phyloP scores from a whole-genome alignment of 2,329 filamentous ascomycete genomes.

The Colletotrichum sp. region DNA sequence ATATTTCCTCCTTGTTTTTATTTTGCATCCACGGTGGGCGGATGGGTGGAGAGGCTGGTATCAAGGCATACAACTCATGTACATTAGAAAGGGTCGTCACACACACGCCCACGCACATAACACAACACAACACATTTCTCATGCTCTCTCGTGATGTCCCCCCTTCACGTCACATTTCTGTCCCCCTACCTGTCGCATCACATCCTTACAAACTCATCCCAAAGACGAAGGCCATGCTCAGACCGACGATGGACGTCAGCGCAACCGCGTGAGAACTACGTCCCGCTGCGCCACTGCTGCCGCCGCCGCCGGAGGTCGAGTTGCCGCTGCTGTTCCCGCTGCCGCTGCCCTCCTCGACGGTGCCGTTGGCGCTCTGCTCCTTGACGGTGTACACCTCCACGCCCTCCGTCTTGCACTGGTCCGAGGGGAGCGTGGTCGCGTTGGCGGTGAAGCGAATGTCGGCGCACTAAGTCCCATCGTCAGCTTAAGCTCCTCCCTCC shows the following conservation, averaged over 20 bases:
- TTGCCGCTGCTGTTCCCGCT: slow-evolving; percentile 15
- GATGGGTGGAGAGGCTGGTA: slow-evolving; percentile 11
- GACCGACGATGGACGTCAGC: slow-evolving; percentile 39
- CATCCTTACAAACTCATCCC: slow-evolving; percentile 37
- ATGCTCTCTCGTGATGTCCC: background rate
- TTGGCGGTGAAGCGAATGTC: slow-evolving; percentile 70
- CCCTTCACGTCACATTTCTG: background rate
- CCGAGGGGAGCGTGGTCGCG: slow-evolving; percentile 48
- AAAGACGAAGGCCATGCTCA: slow-evolving; percentile 42
- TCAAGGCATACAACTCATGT: slow-evolving; percentile 16
- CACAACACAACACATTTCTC: background rate
- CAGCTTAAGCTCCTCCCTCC: background rate
- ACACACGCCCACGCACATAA: background rate
- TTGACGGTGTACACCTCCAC: slow-evolving; percentile 44
- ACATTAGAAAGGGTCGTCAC: slow-evolving; percentile 5
- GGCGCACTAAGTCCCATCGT: slow-evolving; percentile 62
- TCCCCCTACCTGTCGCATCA: background rate
- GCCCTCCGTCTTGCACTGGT: slow-evolving; percentile 64
- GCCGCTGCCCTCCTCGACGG: background rate
- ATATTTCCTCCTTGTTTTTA: background rate
- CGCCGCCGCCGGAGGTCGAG: background rate
- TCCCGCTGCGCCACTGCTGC: slow-evolving; percentile 19
- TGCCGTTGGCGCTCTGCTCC: slow-evolving; percentile 29
- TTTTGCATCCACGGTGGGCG: background rate
- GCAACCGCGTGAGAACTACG: slow-evolving; percentile 26